Evolutionary conservation across 2,329 filamentous ascomycete species (phyloP), one percentile per base, ranked within the genome.

Genomic region (Aurifilum marmelostoma): DNA sequence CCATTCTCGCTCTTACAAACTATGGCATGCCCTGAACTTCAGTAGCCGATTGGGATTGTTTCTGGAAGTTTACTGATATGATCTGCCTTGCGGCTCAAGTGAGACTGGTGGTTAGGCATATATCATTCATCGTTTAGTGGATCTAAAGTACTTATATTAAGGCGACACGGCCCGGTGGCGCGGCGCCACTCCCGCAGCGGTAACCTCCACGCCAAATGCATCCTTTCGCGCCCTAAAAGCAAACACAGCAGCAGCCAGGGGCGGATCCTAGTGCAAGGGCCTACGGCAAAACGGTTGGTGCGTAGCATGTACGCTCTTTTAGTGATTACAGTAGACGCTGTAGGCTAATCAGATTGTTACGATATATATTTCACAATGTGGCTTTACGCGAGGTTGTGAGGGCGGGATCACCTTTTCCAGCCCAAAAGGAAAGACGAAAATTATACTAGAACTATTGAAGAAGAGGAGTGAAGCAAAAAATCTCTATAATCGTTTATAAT

Each of bases 1-100:
- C 59, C 59, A 43, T 63, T 58, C 34, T 65, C 63, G 37, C 32
- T 21, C 11, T 52, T 21, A 63, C 43, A 52, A 60, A 12, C 37
- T 2, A 39, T 39, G 37, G n/a, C 27, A 32, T 27, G 52, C 52
- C 9, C n/a, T n/a, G n/a, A n/a, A n/a, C n/a, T n/a, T n/a, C n/a
- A n/a, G n/a, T n/a, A n/a, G n/a, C n/a, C n/a, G n/a, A n/a, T n/a
- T n/a, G n/a, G n/a, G n/a, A n/a, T n/a, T n/a, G n/a, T n/a, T n/a
- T n/a, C n/a, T n/a, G n/a, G 34, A 34, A 34, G 34, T 32, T 21
- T n/a, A n/a, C 2, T 9, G n/a, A 47, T 11, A 16, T 47, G 7
- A 47, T 7, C 7, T n/a, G 43, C 7, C 43, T n/a, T 47, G 43
- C 43, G n/a, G 18, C 1, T 3, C 43, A 47, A 47, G 43, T 47